Base-by-base conservation (phyloP, 2,329 filamentous ascomycete genomes). In the Phoma sp. region DNA sequence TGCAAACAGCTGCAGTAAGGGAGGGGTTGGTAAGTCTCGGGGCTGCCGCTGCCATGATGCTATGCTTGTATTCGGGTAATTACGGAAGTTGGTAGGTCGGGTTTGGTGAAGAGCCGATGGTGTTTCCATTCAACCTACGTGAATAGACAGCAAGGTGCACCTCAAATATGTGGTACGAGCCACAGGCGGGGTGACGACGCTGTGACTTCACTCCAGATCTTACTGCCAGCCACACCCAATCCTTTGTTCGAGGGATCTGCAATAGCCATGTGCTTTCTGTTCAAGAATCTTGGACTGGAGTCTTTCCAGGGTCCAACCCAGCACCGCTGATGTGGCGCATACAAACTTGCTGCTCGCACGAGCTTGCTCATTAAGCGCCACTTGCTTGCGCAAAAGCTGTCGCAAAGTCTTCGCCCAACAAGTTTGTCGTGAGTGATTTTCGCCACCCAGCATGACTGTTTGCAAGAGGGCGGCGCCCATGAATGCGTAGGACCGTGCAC, bases 1-100 rank as follows among this genome's bases (percentile, higher is more conserved):
- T 62, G 53, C 68, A 68, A n/a, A 69, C 58, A 8, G 62, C 60
- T 29, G 64, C 66, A 8, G 66, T 69, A 25, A 69, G 52, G 10
- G 64, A 57, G 10, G 68, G 66, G 25, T 62, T 62, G 6, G 61
- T 66, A 29, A 61, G 60, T 5, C 45, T 59, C 10, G 58, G 50
- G 37, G 53, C 59, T 23, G 56, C 40, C 42, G 55, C 59, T 29
- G 37, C 32, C 47, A 49, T 49, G 8, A 23, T 25, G 41, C 5
- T 45, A 10, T 27, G 4, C 3, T 36, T 29, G 25, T 2, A 33
- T 18, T 30, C 11, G 33, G 24, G 14, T 8, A 4, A 3, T 39
- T 30, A 11, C 14, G 9, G 10, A 4, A 7, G n/a, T 11, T 30
- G 2, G n/a, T 41, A 13, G 24, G 6, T 7, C 1, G 11, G 11